Evolutionary conservation across 305 asterid genomes (phyloP), one percentile per base, ranked within the genome.

Genomic region (Fraxinus sp.): DNA sequence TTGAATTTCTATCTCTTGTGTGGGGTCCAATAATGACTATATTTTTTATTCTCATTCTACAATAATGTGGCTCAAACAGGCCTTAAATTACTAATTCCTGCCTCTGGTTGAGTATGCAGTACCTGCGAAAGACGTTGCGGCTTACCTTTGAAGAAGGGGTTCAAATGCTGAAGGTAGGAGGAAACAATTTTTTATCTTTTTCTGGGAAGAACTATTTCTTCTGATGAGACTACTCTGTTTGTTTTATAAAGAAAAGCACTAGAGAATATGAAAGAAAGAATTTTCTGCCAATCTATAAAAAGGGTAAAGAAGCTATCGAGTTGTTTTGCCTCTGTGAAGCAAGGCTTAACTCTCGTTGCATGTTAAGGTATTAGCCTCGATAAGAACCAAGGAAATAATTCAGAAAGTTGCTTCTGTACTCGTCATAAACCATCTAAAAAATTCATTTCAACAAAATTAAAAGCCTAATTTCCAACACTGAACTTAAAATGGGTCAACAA

Each of bases 131-230:
- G 82, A 95, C 99, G 36, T 87, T 94, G 76, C 89, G 95, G 35
- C 97, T 95, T 73, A 93, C 97, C 35, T 95, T 95, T 84, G 97
- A 92, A 86, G 97, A 91, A 88, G 98, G 99, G 52, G 88, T 95
- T 84, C 95, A 91, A 83, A 92, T 95, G 97, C 95, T 95, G 80
- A 90, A 91, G 99, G 98, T 92, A 85, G 86, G 84, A 77, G 77
- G 33, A 66, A n/a, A 30, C 52, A 26, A 59, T 41, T 41, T 43
- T 43, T 20, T 22, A 18, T 20, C 72, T 26, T 64, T 24, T 64
- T 64, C 72, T 0, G 72, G 11, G 28, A 22, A 68, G 75, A 11
- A 26, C 36, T 9, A 68, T 3, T 26, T 26, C 37, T 68, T 13
- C 7, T 68, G 74, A 59, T 59, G 26, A 66, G 35, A 28, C 18